Evolutionary conservation across 2,329 filamentous ascomycete species (phyloP).

Genomic region (Beauveria sp.): DNA sequence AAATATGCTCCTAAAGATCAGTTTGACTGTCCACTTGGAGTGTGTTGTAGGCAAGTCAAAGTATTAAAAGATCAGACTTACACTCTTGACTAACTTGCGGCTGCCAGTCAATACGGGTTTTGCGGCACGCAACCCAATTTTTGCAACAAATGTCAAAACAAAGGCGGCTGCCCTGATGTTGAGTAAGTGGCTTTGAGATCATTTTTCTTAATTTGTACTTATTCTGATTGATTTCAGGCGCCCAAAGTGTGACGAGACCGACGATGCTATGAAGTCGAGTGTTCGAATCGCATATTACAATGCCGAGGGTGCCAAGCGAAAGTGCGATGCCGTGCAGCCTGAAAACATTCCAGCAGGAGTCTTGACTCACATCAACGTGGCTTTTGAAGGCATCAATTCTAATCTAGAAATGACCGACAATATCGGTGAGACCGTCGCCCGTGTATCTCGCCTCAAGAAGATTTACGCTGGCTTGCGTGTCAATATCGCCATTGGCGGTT

Average conservation of each 20-base stretch:
- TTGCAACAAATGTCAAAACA: slow-evolving; percentile 17
- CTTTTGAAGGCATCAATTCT: slow-evolving; percentile 5
- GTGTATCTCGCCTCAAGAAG: not conserved
- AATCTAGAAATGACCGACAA: not conserved
- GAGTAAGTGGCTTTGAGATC: not conserved
- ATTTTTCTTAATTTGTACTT: not conserved
- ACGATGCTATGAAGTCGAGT: not conserved
- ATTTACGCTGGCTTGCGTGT: not conserved
- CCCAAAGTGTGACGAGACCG: not conserved
- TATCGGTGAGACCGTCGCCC: not conserved
- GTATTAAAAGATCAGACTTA: no score
- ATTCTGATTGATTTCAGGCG: not conserved
- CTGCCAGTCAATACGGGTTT: slow-evolving; percentile 7
- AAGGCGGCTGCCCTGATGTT: not conserved
- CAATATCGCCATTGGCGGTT: slow-evolving; percentile 25
- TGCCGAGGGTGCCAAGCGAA: not conserved
- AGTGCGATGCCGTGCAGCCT: slow-evolving; percentile 8
- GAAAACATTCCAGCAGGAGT: slow-evolving; percentile 4
- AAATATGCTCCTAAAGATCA: slow-evolving; percentile 3
- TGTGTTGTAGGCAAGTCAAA: slow-evolving; percentile 11
- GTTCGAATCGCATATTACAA: slow-evolving; percentile 10
- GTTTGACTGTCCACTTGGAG: slow-evolving; percentile 12
- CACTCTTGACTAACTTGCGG: not conserved
- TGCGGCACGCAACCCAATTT: slow-evolving; percentile 15
- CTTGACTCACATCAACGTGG: slow-evolving; percentile 9